phyloP scores from a whole-genome alignment of 2,329 filamentous ascomycete genomes.

The Fusarium fujikuroi region DNA sequence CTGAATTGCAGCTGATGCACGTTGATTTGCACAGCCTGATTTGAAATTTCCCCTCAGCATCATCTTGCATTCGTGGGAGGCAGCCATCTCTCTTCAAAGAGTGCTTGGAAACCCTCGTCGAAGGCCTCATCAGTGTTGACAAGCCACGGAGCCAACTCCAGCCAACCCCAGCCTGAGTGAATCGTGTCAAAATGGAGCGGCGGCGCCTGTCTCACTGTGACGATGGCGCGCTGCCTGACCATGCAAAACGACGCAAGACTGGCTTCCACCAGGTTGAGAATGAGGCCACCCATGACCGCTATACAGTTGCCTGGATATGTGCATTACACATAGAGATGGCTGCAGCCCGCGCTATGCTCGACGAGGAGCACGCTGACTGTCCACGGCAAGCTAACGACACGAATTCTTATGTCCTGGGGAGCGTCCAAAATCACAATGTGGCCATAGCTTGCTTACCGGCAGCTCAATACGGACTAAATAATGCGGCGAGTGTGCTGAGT shows the following conservation, averaged over 20 bases:
- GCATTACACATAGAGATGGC: conserved; percentile 42
- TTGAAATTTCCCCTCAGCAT: background rate
- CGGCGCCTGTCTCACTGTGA: fast-evolving
- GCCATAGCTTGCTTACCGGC: conserved; percentile 41
- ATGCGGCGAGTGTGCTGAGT: conserved; percentile 38
- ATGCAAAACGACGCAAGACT: background rate
- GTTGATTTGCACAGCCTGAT: background rate
- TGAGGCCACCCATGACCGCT: fast-evolving
- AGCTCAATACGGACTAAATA: conserved; percentile 30
- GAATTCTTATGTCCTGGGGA: conserved; percentile 31
- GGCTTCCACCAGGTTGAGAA: fast-evolving
- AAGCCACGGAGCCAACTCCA: fast-evolving
- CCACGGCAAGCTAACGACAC: conserved; percentile 15
- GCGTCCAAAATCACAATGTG: conserved; percentile 36
- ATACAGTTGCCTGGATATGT: conserved; percentile 49
- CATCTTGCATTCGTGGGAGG: fast-evolving
- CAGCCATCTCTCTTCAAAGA: fast-evolving
- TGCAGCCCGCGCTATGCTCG: conserved; percentile 43
- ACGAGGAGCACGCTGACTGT: conserved; percentile 33
- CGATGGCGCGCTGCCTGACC: fast-evolving
- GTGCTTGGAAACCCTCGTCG: fast-evolving
- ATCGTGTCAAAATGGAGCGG: background rate
- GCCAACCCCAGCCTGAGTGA: background rate
- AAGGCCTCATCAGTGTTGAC: fast-evolving
- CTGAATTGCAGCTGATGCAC: background rate